A percentile compares a stretch with the other conserved stretches of the same genome.
phyloP scores from a whole-genome alignment of 2,329 filamentous ascomycete species.

The Fusarium albidum region DNA sequence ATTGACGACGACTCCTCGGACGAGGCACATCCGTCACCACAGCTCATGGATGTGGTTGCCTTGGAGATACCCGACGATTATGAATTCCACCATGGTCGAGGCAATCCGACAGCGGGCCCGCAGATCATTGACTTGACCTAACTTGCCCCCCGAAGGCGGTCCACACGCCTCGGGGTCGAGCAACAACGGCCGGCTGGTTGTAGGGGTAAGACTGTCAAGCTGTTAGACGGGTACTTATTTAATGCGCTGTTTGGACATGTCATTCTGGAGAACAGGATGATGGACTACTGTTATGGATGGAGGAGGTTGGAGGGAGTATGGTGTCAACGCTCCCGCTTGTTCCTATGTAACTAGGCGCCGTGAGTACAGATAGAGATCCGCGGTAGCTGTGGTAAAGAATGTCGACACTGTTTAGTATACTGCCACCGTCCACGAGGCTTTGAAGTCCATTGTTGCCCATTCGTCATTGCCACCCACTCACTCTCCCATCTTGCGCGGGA shows the following conservation, averaged over 20 bases:
- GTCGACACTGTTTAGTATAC: background rate
- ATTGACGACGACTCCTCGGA: slow-evolving; percentile 35
- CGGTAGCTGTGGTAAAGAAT: slow-evolving; percentile 19
- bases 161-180: background rate
- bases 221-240: slow-evolving; percentile 1
- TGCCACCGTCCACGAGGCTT: background rate
- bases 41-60: slow-evolving; percentile 36
- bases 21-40: slow-evolving; percentile 22
- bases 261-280: background rate
- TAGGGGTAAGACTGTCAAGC: background rate
- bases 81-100: background rate
- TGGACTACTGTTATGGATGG: slow-evolving; percentile 5
- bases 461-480: no score
- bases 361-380: background rate
- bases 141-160: background rate
- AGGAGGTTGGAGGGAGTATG: background rate
- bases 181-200: background rate
- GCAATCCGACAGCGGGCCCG: slow-evolving; percentile 3
- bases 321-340: slow-evolving; percentile 1
- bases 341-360: background rate
- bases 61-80: slow-evolving; percentile 8
- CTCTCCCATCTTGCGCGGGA: no score
- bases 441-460: background rate
- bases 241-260: slow-evolving; percentile 11
- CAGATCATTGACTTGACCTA: slow-evolving; percentile 36